phyloP scores from a whole-genome alignment of 306 rosid species.

The Casuarina glauca region DNA sequence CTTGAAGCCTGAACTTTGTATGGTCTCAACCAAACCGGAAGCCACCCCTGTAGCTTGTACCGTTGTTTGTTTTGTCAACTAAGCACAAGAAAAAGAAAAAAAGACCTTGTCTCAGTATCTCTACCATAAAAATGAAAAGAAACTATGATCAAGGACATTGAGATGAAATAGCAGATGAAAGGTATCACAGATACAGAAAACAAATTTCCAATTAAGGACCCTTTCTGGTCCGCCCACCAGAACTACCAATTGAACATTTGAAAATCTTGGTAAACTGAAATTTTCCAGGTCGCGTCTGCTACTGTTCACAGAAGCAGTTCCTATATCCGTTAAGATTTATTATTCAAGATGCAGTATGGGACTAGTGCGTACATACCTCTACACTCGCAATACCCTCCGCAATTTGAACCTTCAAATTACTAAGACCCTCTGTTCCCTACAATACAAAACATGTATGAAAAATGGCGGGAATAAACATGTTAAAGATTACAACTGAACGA shows the following conservation, averaged over 20 bases:
- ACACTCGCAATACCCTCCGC: conserved; percentile 74
- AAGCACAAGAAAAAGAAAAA: conserved; percentile 20
- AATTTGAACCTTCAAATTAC: conserved; percentile 59
- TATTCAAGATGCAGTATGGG: not conserved
- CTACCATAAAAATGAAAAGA: not conserved
- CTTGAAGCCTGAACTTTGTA: conserved; percentile 81
- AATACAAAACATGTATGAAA: conserved; percentile 17
- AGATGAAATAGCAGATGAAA: conserved; percentile 4
- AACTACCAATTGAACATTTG: not conserved
- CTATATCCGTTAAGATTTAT: not conserved
- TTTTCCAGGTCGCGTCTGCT: not conserved
- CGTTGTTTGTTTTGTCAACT: conserved; percentile 83
- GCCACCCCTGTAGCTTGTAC: conserved; percentile 95
- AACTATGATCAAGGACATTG: not conserved
- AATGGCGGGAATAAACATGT: not conserved
- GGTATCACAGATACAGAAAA: not conserved
- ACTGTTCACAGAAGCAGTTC: not conserved
- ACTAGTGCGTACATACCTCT: conserved; percentile 47
- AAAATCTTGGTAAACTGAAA: not conserved
- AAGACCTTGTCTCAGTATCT: not conserved
- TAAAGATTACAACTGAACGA: not conserved
- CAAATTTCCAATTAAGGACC: not conserved
- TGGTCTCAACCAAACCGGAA: conserved; percentile 73
- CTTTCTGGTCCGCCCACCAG: not conserved
- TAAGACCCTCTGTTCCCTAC: conserved; percentile 58